Conservation (phyloP, 768 basidiomycete species). For the Tulasnella sp. region DNA sequence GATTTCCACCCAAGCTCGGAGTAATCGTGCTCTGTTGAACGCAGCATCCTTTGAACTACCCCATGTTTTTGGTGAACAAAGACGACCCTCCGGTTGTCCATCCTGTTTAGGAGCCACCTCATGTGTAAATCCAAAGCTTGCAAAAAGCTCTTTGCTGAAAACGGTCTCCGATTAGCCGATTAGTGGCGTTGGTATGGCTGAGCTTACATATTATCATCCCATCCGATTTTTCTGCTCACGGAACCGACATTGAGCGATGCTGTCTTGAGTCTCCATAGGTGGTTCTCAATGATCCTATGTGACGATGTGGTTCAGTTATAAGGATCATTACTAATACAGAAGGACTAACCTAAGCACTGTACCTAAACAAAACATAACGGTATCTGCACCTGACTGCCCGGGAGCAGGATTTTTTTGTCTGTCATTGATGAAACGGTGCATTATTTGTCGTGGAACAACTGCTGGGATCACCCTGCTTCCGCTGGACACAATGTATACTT, state of each 20-base stretch:
- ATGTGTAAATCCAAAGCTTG: constrained; percentile 28
- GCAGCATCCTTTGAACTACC: constrained; percentile 60
- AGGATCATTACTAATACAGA: not conserved
- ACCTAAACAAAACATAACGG: constrained; percentile 47
- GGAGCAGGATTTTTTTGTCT: constrained; percentile 39
- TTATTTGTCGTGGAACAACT: constrained; percentile 46
- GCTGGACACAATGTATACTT: constrained; percentile 49
- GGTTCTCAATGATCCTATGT: constrained; percentile 57
- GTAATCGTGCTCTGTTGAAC: constrained; percentile 42
- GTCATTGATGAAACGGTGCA: constrained; percentile 52
- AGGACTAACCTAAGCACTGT: constrained; percentile 48
- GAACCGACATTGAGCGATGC: constrained; percentile 6
- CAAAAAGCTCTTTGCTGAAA: constrained; percentile 33
- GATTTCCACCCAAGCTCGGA: constrained; percentile 72
- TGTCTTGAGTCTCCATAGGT: constrained; percentile 44
- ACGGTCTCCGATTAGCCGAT: constrained; percentile 13
- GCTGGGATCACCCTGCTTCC: constrained; percentile 39
- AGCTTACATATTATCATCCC: constrained; percentile 21
- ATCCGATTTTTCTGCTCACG: constrained; percentile 11
- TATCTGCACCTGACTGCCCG: constrained; percentile 42
- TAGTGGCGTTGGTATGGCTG: constrained; percentile 38
- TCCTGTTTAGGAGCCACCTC: too few relatives aligned
- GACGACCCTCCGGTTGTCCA: constrained; percentile 19
- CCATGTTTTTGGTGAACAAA: constrained; percentile 25
- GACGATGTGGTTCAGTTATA: constrained; percentile 11